Evolutionary conservation across 1,284 basidiomycete genomes (phyloP), one percentile per base, ranked within the genome.

Genomic region (Ganoderma lucidum): DNA sequence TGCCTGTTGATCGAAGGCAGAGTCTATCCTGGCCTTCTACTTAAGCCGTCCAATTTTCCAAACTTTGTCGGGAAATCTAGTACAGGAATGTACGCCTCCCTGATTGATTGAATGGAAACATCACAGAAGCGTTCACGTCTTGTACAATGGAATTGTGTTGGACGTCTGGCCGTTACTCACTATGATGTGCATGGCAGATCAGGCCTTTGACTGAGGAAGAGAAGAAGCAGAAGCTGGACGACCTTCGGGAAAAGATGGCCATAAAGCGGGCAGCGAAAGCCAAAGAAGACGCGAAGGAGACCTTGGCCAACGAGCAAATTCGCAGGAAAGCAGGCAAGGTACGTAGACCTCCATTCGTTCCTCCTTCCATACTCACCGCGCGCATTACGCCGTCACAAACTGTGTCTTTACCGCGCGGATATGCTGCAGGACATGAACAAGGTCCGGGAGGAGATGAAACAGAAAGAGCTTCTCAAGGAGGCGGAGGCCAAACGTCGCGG

Each of bases 161-260:
- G 56, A 35, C 56, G 30, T 56, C 9, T 32, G 10, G 30, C 28
- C 17, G 15, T 51, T 28, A 32, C 51, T 63, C 28, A 48, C 23
- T 41, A 56, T 58, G 37, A n/a, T n/a, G 23, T 23, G 23, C 15
- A 48, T 32, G 60, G 19, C 73, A 94, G 92, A 90, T 97, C 79
- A 95, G 93, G 79, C 97, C 97, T 0, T 82, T 99, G 64, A 99
- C 97, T 0, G 96, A 98, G 80, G 96, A 98, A 77, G 96, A 99
- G 81, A 98, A 93, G 86, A 89, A 90, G 72, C 85, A 90, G 72
- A 94, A 91, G 77, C 86, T 99, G 0, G 89, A 84, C 0, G 96
- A 98, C 70, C 81, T 97, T 63, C 85, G 89, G n/a, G 83, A 87
- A 65, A 95, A 92, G 81, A 90, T 96, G 84, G 86, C 88, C 0